These are phyloP conservation scores for Macrophomina pseudophaseolina DNA, from an alignment of 2,329 filamentous ascomycete species.

Conservation along the genomic window DNA sequence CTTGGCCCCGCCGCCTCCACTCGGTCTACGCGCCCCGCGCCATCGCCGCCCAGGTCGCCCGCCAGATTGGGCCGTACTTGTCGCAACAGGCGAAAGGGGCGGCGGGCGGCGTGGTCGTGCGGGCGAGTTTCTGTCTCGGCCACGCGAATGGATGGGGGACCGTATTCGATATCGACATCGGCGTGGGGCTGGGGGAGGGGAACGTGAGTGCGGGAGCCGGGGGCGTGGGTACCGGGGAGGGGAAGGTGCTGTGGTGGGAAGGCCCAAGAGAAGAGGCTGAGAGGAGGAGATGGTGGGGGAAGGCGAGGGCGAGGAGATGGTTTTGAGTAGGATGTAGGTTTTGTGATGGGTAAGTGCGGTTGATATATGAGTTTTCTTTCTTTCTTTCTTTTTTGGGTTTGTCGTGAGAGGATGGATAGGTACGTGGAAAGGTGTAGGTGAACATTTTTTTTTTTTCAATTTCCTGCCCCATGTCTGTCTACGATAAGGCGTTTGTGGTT, in stretches of 20 bases:
- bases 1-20: conserved; percentile 49
- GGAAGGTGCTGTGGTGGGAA: conserved; percentile 42
- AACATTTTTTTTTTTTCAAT: too few relatives aligned
- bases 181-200: conserved; percentile 37
- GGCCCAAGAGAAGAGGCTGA: conserved; percentile 53
- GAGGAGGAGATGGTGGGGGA: conserved; percentile 46
- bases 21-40: conserved; percentile 47
- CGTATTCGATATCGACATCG: conserved; percentile 53
- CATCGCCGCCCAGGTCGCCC: conserved; percentile 48
- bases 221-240: not conserved
- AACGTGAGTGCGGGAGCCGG: not conserved
- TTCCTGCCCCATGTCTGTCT: too few relatives aligned
- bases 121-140: conserved; percentile 53
- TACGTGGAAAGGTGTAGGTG: too few relatives aligned
- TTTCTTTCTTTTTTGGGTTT: too few relatives aligned
- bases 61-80: conserved; percentile 47
- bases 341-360: not conserved
- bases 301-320: conserved; percentile 51
- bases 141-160: conserved; percentile 39
- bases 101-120: conserved; percentile 49
- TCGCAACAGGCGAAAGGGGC: conserved; percentile 47
- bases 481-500: too few relatives aligned
- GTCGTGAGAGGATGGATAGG: too few relatives aligned
- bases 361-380: too few relatives aligned
- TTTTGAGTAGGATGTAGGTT: conserved; percentile 40